Percentiles rank a stretch among this genome's conserved stretches.
Conservation (phyloP, 225 moss, liverwort and hornwort species). For the Marchantia paleacea region DNA sequence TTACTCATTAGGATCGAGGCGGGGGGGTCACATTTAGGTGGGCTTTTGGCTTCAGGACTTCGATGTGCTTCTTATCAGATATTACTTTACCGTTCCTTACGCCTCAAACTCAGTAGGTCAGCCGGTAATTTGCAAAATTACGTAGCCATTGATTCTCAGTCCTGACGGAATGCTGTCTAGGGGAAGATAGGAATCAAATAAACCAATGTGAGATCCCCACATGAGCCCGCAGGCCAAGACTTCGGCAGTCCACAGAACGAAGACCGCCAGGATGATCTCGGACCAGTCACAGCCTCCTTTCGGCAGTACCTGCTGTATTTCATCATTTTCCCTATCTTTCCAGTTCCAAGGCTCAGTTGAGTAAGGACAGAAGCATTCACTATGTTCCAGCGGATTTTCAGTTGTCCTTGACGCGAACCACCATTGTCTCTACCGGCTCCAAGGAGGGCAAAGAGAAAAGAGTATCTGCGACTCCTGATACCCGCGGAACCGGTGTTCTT, state of each 20-base stretch:
- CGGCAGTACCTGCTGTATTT: slow-evolving; percentile 21
- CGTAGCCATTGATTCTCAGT: too few species aligned
- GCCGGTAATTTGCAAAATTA: too few species aligned
- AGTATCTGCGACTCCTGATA: too few species aligned
- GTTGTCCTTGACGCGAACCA: background rate
- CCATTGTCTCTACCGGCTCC: background rate
- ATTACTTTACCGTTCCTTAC: too few species aligned
- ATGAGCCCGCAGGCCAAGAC: background rate
- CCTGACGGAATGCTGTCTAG: too few species aligned
- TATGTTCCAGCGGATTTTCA: background rate
- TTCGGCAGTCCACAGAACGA: background rate
- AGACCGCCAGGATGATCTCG: background rate
- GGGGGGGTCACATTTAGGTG: too few species aligned
- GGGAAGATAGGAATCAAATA: slow-evolving; percentile 14
- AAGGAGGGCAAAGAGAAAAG: background rate
- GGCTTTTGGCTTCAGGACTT: too few species aligned
- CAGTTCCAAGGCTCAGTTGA: slow-evolving; percentile 13
- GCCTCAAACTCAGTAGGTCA: too few species aligned
- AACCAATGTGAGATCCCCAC: slow-evolving; percentile 15
- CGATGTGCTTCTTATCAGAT: too few species aligned
- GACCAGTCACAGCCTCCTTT: background rate
- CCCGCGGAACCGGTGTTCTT: background rate
- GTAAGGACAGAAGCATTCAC: slow-evolving; percentile 7
- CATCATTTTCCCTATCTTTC: slow-evolving; percentile 12
- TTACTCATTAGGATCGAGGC: too few species aligned